These are phyloP conservation scores for Lunasporangiospora selenospora DNA, from an alignment of 192 early-diverging fungal species.

Conservation along the genomic window DNA sequence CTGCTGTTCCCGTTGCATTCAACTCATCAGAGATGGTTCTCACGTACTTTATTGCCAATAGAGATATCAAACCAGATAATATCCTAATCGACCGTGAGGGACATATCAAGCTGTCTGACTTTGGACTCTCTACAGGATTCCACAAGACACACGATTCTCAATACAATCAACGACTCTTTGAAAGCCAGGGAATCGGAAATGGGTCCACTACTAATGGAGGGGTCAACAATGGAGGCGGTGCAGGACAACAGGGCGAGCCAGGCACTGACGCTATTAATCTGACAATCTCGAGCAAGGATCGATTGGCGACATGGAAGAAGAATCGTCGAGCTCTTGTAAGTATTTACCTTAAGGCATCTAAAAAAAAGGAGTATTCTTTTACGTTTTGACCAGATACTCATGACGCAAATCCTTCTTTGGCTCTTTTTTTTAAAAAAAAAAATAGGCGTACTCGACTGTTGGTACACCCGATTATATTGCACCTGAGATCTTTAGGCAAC, in stretches of 20 bases:
- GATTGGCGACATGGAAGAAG: conserved; percentile 98
- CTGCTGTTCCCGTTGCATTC: too few species aligned
- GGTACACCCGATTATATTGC: conserved; percentile 98
- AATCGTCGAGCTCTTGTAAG: conserved; percentile 89
- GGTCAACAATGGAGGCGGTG: conserved; percentile 43
- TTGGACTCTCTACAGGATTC: conserved; percentile 99
- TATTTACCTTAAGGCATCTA: too few species aligned
- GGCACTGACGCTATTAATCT: conserved; percentile 86
- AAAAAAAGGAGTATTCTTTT: too few species aligned
- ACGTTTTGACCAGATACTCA: too few species aligned
- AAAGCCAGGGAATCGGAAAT: conserved; percentile 65
- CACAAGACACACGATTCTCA: conserved; percentile 98
- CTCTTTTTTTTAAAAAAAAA: too few species aligned
- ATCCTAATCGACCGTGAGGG: conserved; percentile 97
- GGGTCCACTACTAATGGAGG: conserved; percentile 55
- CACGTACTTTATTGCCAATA: too few species aligned
- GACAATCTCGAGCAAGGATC: conserved; percentile 92
- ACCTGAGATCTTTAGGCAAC: conserved; percentile 93
- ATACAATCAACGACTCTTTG: conserved; percentile 87
- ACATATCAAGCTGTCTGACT: conserved; percentile 99
- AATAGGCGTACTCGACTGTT: conserved; percentile 94
- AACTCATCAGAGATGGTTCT: too few species aligned
- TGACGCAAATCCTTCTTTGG: background rate
- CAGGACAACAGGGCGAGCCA: conserved; percentile 26
- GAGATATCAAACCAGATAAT: conserved; percentile 88